A percentile compares a stretch with the other conserved stretches of the same genome.
Evolutionary conservation across 163 green algal species (phyloP).

Genomic region (Scenedesmus sp.): DNA sequence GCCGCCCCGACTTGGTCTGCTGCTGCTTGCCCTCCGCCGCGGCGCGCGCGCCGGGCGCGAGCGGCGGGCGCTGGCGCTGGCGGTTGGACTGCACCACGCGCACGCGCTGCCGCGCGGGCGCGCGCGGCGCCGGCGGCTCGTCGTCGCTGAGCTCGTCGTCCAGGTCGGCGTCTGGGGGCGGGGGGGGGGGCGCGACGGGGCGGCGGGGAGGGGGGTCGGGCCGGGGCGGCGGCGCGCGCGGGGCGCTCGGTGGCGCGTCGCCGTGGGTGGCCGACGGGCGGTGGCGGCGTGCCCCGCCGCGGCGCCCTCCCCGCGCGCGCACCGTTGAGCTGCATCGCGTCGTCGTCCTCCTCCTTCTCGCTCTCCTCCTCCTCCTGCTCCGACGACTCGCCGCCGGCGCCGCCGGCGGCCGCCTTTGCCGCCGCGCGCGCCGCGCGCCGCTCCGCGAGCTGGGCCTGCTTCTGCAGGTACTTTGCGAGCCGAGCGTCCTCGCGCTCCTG

Average conservation of each 20-base stretch:
- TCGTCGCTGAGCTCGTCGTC: slow-evolving; percentile 15
- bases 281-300: no score
- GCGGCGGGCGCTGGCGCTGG: slow-evolving; percentile 4
- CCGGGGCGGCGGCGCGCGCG: no score
- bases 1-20: background rate
- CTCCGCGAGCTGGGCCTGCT: slow-evolving; percentile 12
- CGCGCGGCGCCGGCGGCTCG: background rate
- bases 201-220: no score
- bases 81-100: slow-evolving; percentile 5
- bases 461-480: no score
- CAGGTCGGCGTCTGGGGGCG: slow-evolving; percentile 4
- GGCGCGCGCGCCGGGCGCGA: slow-evolving; percentile 29
- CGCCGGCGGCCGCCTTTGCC: background rate
- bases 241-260: no score
- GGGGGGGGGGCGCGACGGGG: no score
- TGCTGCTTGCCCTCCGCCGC: slow-evolving; percentile 28
- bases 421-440: slow-evolving; percentile 5
- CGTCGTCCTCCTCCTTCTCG: slow-evolving; percentile 27
- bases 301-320: no score
- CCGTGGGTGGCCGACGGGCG: no score
- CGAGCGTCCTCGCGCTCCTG: slow-evolving; percentile 49
- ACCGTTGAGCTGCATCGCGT: no score
- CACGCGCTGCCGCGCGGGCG: background rate
- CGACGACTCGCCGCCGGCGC: no score
- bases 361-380: background rate